Percentiles rank a stretch among this genome's conserved stretches.
phyloP scores from a whole-genome alignment of 345 rosid genomes.

The Sisymbrium irio region DNA sequence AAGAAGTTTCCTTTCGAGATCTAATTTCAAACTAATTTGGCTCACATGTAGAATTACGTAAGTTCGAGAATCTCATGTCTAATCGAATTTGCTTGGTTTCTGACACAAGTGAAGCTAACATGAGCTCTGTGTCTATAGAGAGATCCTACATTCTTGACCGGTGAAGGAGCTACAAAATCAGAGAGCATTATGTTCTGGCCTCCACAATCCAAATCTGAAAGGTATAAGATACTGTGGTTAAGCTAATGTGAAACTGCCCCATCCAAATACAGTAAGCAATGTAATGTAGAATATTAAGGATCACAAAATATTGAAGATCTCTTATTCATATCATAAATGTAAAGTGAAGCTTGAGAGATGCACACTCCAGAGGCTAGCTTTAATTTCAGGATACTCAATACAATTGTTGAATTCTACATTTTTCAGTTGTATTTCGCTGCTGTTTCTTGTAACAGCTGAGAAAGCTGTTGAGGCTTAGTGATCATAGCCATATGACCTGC shows the following conservation, averaged over 20 bases:
- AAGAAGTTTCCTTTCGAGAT: constrained; percentile 17
- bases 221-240: constrained; percentile 32
- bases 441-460: constrained; percentile 24
- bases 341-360: neutral
- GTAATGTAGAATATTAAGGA: constrained; percentile 5
- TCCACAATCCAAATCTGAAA: constrained; percentile 24
- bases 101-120: constrained; percentile 20
- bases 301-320: neutral
- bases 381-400: neutral
- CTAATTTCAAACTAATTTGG: neutral
- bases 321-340: constrained; percentile 26
- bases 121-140: constrained; percentile 5
- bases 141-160: constrained; percentile 15
- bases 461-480: constrained; percentile 42
- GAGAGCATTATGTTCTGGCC: constrained; percentile 26
- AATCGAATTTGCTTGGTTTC: constrained; percentile 10
- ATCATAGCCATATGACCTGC: constrained; percentile 56
- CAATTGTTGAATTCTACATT: neutral
- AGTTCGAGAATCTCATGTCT: constrained; percentile 17
- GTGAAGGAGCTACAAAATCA: constrained; percentile 15
- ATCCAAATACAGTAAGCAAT: constrained; percentile 28
- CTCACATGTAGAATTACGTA: neutral
- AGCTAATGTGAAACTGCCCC: constrained; percentile 29
- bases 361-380: neutral
- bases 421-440: constrained; percentile 13